Evolutionary conservation across 2,329 filamentous ascomycete species (phyloP), one percentile per base, ranked within the genome.

Genomic region (Nannizzia gypsea): DNA sequence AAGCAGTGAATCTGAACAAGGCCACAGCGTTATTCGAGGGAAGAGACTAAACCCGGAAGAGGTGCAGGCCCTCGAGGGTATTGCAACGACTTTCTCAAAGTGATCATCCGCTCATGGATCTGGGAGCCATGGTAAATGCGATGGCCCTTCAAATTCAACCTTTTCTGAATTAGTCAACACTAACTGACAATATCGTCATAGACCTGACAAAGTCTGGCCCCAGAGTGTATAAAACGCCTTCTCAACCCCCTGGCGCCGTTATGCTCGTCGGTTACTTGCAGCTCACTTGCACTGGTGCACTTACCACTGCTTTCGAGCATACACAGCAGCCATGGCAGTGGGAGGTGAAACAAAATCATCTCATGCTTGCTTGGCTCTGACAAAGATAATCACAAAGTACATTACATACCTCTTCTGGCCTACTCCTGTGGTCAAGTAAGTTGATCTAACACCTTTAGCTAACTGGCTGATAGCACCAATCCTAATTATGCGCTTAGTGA

Each of bases 11-110:
- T 68, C 69, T 8, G 64, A 68, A 31, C 69, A 72, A 54, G 68
- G 69, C 15, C 68, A 72, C 56, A 64, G 68, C 8, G 67, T 72
- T 38, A 66, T 75, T 60, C 68, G 69, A 52, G 73, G 74, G 44
- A 70, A 73, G 54, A 74, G 69, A 61, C 71, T 75, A 57, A 67
- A 72, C 46, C 70, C 69, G 54, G 66, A 71, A 17, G 73, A 76
- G 62, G 73, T 73, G 8, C 69, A 73, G 60, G 73, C 71, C 22
- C 66, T 77, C n/a, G 75, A 77, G 57, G 50, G 59, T 28, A 59
- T 59, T 17, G 50, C 60, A n/a, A 56, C 44, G 22, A 59, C 52
- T 46, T 57, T 62, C 20, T 36, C 36, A 8, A 57, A 60, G 58
- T 56, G 56, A 42, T 8, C 38, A 6, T n/a, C 15, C 17, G 17